phyloP scores from a whole-genome alignment of 2,329 filamentous ascomycete genomes.

The Talaromyces sp. region DNA sequence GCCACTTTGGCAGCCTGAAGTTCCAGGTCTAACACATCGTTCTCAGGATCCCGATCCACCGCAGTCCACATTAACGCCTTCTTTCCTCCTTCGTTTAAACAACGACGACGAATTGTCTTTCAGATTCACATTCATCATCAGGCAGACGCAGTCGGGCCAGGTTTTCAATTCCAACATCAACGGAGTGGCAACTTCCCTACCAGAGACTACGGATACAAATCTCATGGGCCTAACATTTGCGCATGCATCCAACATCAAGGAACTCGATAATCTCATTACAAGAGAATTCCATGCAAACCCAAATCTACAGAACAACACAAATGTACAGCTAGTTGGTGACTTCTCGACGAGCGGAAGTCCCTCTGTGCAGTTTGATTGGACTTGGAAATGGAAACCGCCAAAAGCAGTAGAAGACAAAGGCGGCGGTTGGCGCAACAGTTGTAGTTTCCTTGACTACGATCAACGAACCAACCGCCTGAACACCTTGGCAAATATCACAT shows the following conservation, averaged over 20 bases:
- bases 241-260: constrained; percentile 77
- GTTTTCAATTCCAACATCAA: constrained; percentile 52
- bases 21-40: neutral
- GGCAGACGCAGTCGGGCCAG: constrained; percentile 50
- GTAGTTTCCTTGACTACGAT: constrained; percentile 97
- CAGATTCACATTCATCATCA: constrained; percentile 83
- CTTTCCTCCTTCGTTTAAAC: constrained; percentile 79
- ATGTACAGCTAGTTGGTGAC: constrained; percentile 92
- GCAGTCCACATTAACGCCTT: constrained; percentile 50
- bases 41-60: constrained; percentile 71
- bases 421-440: constrained; percentile 92
- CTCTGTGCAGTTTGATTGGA: constrained; percentile 88
- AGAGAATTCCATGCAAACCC: constrained; percentile 95
- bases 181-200: constrained; percentile 50
- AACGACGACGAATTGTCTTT: constrained; percentile 93
- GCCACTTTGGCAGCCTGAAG: constrained; percentile 1
- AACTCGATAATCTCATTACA: constrained; percentile 90
- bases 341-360: constrained; percentile 78
- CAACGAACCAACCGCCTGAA: constrained; percentile 84
- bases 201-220: constrained; percentile 62
- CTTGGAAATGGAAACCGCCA: constrained; percentile 95
- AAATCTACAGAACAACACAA: constrained; percentile 94
- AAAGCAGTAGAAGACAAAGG: constrained; percentile 76
- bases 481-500: constrained; percentile 87
- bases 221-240: constrained; percentile 91